phyloP scores from a whole-genome alignment of 2,329 filamentous ascomycete species.

The Aspergillus pseudoterreus region DNA sequence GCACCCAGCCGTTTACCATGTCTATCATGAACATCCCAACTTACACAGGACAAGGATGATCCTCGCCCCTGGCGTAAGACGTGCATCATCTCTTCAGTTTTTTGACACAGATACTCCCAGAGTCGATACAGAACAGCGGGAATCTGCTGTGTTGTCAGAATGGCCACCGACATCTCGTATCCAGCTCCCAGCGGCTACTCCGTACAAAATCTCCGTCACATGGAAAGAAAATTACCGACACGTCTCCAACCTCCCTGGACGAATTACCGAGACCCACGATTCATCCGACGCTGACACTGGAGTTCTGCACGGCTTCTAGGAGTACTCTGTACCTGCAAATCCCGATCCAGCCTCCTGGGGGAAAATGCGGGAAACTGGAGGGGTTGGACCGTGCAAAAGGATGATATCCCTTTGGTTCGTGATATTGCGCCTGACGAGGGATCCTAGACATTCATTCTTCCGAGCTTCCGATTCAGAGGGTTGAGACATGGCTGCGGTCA shows the following conservation, averaged over 20 bases:
- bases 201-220: too few species aligned
- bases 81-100: too few species aligned
- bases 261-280: not conserved
- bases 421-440: too few species aligned
- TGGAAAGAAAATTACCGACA: not conserved
- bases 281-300: not conserved
- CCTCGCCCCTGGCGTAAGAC: not conserved
- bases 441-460: too few species aligned
- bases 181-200: too few species aligned
- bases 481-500: too few species aligned
- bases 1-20: not conserved
- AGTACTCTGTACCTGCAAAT: not conserved
- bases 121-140: too few species aligned
- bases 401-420: not conserved
- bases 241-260: not conserved
- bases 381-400: not conserved
- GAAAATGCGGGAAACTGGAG: not conserved
- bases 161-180: too few species aligned
- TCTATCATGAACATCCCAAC: constrained; percentile 3
- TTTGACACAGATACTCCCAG: too few species aligned
- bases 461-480: too few species aligned
- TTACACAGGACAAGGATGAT: constrained; percentile 4
- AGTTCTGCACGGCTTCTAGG: not conserved
- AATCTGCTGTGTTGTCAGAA: too few species aligned
- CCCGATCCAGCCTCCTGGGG: not conserved